A percentile compares a stretch with the other conserved stretches of the same genome.
phyloP scores from a whole-genome alignment of 2,329 filamentous ascomycete species.

The Chaetothyriales sp. region DNA sequence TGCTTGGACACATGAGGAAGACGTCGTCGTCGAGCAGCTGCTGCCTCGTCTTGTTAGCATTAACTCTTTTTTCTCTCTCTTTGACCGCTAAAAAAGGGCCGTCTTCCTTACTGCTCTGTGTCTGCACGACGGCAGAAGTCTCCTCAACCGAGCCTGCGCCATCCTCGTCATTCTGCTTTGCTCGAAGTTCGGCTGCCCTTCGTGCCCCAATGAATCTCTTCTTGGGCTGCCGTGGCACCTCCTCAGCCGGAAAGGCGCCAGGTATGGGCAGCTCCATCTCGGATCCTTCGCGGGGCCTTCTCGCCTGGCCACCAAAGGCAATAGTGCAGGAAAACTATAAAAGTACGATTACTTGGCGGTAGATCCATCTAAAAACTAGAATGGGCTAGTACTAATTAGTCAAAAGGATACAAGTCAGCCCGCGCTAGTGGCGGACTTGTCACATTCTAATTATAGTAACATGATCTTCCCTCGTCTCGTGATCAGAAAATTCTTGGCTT shows the following conservation, averaged over 20 bases:
- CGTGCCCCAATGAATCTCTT: conserved; percentile 74
- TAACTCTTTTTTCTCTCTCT: not conserved
- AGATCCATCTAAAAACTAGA: too few relatives aligned
- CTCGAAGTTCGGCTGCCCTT: conserved; percentile 44
- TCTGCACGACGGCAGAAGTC: conserved; percentile 30
- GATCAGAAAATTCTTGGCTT: too few relatives aligned
- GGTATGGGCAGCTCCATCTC: conserved; percentile 7
- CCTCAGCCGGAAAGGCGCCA: conserved; percentile 13
- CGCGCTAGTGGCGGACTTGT: too few relatives aligned
- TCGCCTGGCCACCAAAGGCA: conserved; percentile 34
- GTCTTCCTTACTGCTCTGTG: conserved; percentile 24
- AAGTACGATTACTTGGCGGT: too few relatives aligned
- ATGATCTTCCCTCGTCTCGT: too few relatives aligned
- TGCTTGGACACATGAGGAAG: conserved; percentile 74
- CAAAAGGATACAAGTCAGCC: too few relatives aligned
- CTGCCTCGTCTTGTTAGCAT: conserved; percentile 1
- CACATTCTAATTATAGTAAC: too few relatives aligned
- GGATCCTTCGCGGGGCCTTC: not conserved
- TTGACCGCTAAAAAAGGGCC: not conserved
- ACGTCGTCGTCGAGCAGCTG: conserved; percentile 53
- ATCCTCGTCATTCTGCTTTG: conserved; percentile 46
- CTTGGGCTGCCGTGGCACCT: conserved; percentile 49
- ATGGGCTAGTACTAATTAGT: too few relatives aligned
- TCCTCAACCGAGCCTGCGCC: conserved; percentile 55
- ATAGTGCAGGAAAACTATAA: too few relatives aligned